Evolutionary conservation across 192 early-diverging fungal species (phyloP).

Genomic region (Coemansia umbellata): DNA sequence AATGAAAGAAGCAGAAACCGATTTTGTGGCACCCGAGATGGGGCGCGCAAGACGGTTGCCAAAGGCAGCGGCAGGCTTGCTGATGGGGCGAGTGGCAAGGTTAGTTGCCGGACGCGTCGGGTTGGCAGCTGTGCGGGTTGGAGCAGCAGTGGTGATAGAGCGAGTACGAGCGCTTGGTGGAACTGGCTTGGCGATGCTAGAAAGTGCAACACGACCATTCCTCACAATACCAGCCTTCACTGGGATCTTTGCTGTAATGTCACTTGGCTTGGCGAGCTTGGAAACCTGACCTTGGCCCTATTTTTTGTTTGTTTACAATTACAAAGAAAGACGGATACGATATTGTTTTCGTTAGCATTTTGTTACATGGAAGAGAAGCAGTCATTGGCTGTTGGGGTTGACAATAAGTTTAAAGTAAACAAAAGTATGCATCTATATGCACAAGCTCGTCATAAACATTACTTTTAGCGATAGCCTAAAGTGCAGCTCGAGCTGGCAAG

Average conservation of each 20-base stretch:
- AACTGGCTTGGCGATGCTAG: conserved; percentile 10
- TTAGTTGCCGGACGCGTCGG: conserved; percentile 10
- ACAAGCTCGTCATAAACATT: too few species aligned
- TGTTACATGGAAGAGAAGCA: too few species aligned
- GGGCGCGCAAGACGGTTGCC: conserved; percentile 23
- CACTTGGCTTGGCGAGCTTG: conserved; percentile 28
- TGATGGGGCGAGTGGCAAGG: conserved; percentile 36
- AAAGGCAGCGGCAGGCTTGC: conserved; percentile 26
- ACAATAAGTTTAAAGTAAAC: conserved; percentile 6
- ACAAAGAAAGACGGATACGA: too few species aligned
- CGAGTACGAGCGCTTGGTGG: neutral
- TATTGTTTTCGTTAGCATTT: too few species aligned
- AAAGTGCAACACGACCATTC: conserved; percentile 1
- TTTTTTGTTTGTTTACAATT: neutral
- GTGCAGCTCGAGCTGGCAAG: too few species aligned
- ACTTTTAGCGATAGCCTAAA: too few species aligned
- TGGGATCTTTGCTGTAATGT: conserved; percentile 9
- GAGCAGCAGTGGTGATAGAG: neutral
- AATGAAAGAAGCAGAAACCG: neutral
- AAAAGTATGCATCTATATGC: too few species aligned
- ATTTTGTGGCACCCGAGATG: neutral
- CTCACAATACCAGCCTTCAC: neutral
- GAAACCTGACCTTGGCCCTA: conserved; percentile 3
- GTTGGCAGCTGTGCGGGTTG: neutral
- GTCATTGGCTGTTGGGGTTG: too few species aligned